Evolutionary conservation across 2,329 filamentous ascomycete genomes (phyloP).

Genomic region (Fusarium lateritium): DNA sequence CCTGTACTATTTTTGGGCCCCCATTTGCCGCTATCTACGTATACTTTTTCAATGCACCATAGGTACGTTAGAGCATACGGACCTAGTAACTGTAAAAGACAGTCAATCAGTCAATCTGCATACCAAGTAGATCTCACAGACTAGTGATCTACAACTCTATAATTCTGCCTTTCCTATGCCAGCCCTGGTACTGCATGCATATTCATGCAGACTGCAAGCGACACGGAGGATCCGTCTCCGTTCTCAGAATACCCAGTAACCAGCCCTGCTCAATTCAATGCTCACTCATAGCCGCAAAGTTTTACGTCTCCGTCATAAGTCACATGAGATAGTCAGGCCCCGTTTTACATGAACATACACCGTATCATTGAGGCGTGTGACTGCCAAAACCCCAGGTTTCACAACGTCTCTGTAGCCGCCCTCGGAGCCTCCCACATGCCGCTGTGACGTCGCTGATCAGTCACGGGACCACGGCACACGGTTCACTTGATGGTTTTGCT

Average conservation of each 20-base stretch:
- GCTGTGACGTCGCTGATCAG: conserved; percentile 41
- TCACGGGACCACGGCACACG: conserved; percentile 41
- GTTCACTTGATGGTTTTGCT: conserved; percentile 28
- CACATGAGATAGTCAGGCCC: conserved; percentile 39
- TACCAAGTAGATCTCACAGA: conserved; percentile 22
- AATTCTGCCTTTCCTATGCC: conserved; percentile 37
- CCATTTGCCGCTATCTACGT: conserved; percentile 18
- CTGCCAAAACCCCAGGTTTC: conserved; percentile 46
- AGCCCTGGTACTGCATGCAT: conserved; percentile 29
- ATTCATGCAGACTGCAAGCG: conserved; percentile 34
- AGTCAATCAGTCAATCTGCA: not conserved
- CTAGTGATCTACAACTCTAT: conserved; percentile 15
- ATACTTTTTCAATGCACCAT: conserved; percentile 1
- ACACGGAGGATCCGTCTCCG: conserved; percentile 27
- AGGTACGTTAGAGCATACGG: conserved; percentile 8
- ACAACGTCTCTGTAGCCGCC: conserved; percentile 40
- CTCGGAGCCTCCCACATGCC: conserved; percentile 25
- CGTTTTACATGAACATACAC: conserved; percentile 9
- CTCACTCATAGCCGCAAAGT: conserved; percentile 24
- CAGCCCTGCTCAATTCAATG: not conserved
- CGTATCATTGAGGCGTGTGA: conserved; percentile 30
- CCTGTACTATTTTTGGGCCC: conserved; percentile 47
- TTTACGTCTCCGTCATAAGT: conserved; percentile 30
- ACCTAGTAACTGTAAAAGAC: no score
- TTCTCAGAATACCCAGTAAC: conserved; percentile 7